Percentiles rank a stretch among this genome's conserved stretches.
Conservation (phyloP, 2,329 filamentous ascomycete species). For the Conoideocrella luteorostrata region DNA sequence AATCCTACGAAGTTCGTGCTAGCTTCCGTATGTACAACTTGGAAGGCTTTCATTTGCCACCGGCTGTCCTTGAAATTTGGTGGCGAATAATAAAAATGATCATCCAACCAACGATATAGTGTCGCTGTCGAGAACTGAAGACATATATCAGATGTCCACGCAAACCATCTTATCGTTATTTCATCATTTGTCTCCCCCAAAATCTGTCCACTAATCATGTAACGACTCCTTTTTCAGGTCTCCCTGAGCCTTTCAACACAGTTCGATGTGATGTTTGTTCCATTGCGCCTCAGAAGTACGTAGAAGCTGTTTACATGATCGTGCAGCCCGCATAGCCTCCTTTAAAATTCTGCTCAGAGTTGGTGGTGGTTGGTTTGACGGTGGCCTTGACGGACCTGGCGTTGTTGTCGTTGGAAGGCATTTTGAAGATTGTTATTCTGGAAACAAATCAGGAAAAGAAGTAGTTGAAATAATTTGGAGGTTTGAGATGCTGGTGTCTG, state of each 20-base stretch:
- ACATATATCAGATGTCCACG: background rate
- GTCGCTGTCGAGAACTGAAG: conserved; percentile 1
- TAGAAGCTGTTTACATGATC: conserved; percentile 33
- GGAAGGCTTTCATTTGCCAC: background rate
- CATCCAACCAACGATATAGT: conserved; percentile 1
- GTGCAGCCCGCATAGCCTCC: conserved; percentile 18
- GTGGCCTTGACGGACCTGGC: conserved; percentile 15
- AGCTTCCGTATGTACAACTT: too few species aligned
- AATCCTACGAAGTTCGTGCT: too few species aligned
- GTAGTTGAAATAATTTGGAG: background rate
- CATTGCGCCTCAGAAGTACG: too few species aligned
- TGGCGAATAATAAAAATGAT: background rate
- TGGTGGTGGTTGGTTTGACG: conserved; percentile 15
- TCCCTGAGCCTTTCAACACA: background rate
- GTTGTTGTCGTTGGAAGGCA: conserved; percentile 22
- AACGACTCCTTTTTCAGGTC: background rate
- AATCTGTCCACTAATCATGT: too few species aligned
- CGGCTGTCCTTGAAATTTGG: background rate
- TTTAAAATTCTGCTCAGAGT: background rate
- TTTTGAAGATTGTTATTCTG: conserved; percentile 14
- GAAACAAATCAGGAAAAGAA: background rate
- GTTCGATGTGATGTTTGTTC: too few species aligned
- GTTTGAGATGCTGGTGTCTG: too few species aligned
- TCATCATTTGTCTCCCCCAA: too few species aligned
- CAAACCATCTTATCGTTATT: background rate